Base-by-base conservation (phyloP, 257 asterid species). In the Solanum lycopersicoides region DNA sequence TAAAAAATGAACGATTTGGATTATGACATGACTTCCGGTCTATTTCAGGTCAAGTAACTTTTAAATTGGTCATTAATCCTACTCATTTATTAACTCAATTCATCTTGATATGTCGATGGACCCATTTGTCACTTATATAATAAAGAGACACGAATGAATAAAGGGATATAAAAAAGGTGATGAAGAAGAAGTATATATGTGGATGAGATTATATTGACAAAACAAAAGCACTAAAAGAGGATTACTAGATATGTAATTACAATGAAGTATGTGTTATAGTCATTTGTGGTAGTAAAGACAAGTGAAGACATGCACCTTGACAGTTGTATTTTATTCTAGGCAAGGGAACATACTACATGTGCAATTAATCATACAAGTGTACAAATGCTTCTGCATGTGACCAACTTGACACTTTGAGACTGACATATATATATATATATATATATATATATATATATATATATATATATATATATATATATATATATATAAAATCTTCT, bases 271-370 rank as follows among this genome's bases (percentile, higher is more conserved):
- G 87, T 60, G 79, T 83, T 85, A 88, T 85, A 89, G 88, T 86
- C 89, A 91, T 88, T 91, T 91, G 86, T 87, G 87, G 92, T 66
- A 89, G 86, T 82, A 88, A 91, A 87, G 94, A 92, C 95, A 91
- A 87, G 88, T 34, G 45, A 90, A 77, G 92, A 37, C 65, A 32
- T 32, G 41, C 76, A 90, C 37, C 37, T 88, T 90, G 96, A 92
- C 95, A 93, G 95, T 89, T 92, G 95, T 93, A 89, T 76, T 82
- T 93, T 94, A 89, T 91, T 87, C 86, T 92, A 90, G 91, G 88
- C 79, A 89, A 91, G 97, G 97, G 97, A 93, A 93, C 97, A 93
- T 47, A 56, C 69, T 86, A 91, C 98, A 94, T 95, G 98, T 96
- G 97, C 96, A 89, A 91, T 72, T 71, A 86, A 47, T 94, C 92